Evolutionary conservation across 1,284 basidiomycete species (phyloP), one percentile per base, ranked within the genome.

Genomic region (Coniferiporia sulphurascens): DNA sequence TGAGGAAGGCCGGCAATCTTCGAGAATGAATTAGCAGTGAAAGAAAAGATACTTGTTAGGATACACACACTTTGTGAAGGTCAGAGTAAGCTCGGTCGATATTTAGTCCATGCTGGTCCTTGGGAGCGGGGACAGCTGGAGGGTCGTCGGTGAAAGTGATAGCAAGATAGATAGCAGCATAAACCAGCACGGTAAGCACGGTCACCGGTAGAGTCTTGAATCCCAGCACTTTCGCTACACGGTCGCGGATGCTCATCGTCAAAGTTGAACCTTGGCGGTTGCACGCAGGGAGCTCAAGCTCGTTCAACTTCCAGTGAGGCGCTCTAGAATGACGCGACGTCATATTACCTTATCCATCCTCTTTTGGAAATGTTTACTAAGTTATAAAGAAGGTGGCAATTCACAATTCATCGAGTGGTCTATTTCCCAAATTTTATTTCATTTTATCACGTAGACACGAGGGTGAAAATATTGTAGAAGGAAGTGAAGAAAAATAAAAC

Each of bases 1-100:
- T 88, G 89, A 0, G 89, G 89, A 35, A 78, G 76, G 5, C 77
- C 71, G 3, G 89, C 79, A 55, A 91, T 84, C 85, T 89, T 60
- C 58, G 43, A 43, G 17, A 43, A 32, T 7, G 38, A 15, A 34
- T 17, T 50, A 4, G 9, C 15, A 21, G 50, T 15, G 34, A 61
- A 48, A 22, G n/a, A 56, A 35, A 44, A 12, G 45, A 13, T 36
- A 6, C 19, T 1, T 56, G 10, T 41, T 46, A 59, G 44, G 19
- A 5, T n/a, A 4, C 3, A 69, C 77, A 59, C 68, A 85, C 86
- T 64, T 72, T 66, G 63, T 86, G 82, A 43, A 90, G 72, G 63
- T 90, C 86, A 43, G 72, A 71, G 68, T 81, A 86, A 5, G 87
- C 86, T 51, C 77, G 71, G 44, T 79, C 73, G 48, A 89, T 62